Evolutionary conservation across 495 filamentous ascomycete genomes (phyloP), one percentile per base, ranked within the genome.

Genomic region (Apiosordaria backusii): DNA sequence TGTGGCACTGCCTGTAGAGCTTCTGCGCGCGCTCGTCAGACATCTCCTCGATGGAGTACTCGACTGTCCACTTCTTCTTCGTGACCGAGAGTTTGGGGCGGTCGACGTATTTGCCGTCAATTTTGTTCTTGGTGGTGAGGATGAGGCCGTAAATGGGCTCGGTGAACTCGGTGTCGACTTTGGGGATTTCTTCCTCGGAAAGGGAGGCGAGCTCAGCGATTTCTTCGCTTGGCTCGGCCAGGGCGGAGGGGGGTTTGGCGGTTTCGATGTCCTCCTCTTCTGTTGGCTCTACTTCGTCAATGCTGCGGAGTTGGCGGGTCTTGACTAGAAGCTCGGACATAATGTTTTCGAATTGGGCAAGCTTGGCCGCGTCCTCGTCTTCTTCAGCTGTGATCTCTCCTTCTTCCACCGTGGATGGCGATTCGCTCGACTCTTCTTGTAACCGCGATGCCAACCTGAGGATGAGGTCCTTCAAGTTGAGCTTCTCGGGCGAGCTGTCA

Each of bases 11-110:
- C 18, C 78, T 24, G 68, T 90, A 92, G 27, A 87, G 70, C 0
- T 24, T 74, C 24, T 75, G 68, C 2, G 83, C 84, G 0, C 78
- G 69, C 3, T 73, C 59, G 0, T 61, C 22, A 0, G 63, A 4
- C 4, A 84, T 72, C 71, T 95, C 90, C 55, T 81, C 76, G 29
- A 97, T 74, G 24, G 85, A 80, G 76, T 96, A 97, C 63, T 96
- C 87, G 50, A 97, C 77, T 0, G 76, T 75, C 94, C 95, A 99
- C 1, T 78, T 74, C 67, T 93, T 86, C 1, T 19, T 13, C 15
- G 76, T 57, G 0, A 29, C 68, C 53, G 96, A 73, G 1, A 81
- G 57, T 0, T 74, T 60, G 0, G 92, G 91, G 1, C 92, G 86
- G 1, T 76, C 65, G 9, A 92, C 87, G 61, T 82, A 79, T 19